Evolutionary conservation across 169 alveolate genomes (phyloP).

Genomic region (Plasmodium falciparum): DNA sequence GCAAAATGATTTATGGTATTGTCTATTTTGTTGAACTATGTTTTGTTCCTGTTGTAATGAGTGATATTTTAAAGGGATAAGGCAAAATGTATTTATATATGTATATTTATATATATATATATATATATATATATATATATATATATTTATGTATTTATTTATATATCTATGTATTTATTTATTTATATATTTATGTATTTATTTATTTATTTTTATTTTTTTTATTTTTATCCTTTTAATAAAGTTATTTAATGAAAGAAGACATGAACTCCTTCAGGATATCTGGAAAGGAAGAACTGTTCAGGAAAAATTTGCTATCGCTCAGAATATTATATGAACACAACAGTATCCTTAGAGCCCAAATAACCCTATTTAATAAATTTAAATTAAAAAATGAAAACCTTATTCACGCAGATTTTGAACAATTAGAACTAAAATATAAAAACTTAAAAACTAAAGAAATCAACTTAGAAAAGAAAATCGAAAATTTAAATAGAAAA

Average conservation of each 20-base stretch:
- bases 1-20: conserved; percentile 53
- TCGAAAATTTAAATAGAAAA: conserved; percentile 34
- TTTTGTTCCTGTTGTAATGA: background rate
- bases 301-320: conserved; percentile 23
- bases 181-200: no score
- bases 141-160: background rate
- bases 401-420: conserved; percentile 66
- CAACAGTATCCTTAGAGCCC: conserved; percentile 57
- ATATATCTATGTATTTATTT: background rate
- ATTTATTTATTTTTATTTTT: background rate
- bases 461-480: conserved; percentile 27
- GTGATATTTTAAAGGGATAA: background rate
- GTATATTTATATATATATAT: background rate
- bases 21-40: background rate
- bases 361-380: conserved; percentile 30
- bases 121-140: background rate
- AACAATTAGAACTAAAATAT: conserved; percentile 43
- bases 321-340: conserved; percentile 58
- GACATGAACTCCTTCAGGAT: conserved; percentile 54
- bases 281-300: conserved; percentile 29
- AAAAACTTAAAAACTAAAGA: conserved; percentile 38
- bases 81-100: background rate
- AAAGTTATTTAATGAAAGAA: conserved; percentile 41
- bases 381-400: conserved; percentile 64
- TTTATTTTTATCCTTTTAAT: background rate